Evolutionary conservation across 2,329 filamentous ascomycete species (phyloP).

Genomic region (Whalleya microplaca): DNA sequence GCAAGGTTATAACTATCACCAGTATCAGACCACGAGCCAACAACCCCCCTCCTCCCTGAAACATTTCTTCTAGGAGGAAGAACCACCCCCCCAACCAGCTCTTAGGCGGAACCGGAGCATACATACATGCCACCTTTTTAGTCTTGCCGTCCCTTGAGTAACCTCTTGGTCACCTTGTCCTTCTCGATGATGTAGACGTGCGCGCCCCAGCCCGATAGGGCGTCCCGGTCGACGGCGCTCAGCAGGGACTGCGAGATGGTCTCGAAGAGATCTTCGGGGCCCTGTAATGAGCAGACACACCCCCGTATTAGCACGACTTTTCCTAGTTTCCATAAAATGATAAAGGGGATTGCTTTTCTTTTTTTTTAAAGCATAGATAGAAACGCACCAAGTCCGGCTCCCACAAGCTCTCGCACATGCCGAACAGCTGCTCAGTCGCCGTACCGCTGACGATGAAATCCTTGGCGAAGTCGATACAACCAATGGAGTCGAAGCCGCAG

Average conservation of each 20-base stretch:
- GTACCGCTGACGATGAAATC: slow-evolving; percentile 99
- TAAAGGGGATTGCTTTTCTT: too few relatives aligned
- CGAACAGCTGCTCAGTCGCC: slow-evolving; percentile 95
- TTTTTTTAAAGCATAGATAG: background rate
- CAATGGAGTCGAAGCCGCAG: slow-evolving; percentile 98
- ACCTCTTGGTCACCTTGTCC: slow-evolving; percentile 98
- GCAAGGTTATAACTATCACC: background rate
- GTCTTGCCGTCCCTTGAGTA: slow-evolving; percentile 97
- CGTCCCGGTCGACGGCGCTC: slow-evolving; percentile 95
- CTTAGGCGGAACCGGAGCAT: background rate
- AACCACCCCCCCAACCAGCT: background rate
- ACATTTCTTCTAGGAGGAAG: too few relatives aligned
- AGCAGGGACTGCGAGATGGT: slow-evolving; percentile 95
- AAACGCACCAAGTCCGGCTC: slow-evolving; percentile 87
- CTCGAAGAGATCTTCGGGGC: slow-evolving; percentile 94
- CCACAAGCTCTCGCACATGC: slow-evolving; percentile 97
- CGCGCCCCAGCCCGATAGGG: slow-evolving; percentile 95
- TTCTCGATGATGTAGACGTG: slow-evolving; percentile 99
- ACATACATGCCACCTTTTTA: slow-evolving; percentile 47
- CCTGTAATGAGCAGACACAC: slow-evolving; percentile 51
- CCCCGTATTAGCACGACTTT: background rate
- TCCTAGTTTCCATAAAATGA: too few relatives aligned
- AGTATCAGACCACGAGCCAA: background rate
- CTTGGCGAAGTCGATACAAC: slow-evolving; percentile 99
- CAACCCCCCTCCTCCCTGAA: too few relatives aligned